Evolutionary conservation across 441 rosid species (phyloP), one percentile per base, ranked within the genome.

Genomic region (Theobroma grandiflorum): DNA sequence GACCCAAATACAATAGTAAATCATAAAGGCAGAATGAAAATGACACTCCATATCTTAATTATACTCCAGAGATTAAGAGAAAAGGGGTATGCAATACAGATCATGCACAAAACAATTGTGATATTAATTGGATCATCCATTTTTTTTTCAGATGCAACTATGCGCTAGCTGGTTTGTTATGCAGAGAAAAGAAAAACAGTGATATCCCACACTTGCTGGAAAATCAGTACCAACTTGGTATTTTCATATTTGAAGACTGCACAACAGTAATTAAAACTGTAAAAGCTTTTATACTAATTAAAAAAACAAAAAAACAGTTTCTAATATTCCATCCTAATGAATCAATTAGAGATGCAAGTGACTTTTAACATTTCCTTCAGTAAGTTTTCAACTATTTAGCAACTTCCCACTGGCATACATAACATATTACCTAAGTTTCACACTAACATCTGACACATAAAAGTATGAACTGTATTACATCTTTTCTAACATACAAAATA

Each of bases 171-270:
- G 31, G 53, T 11, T 42, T 6, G 7, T 67, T 47, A 14, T 47
- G 58, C 74, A 47, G 10, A 70, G 74, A 70, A 43, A 69, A 70
- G 58, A 71, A 49, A 71, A 37, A 59, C 22, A 8, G 20, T 49
- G 35, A 49, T 22, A 22, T 22, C 20, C 10, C 57, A 20, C 37
- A 68, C 31, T 45, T 49, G 49, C 59, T 1, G 59, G 12, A 12
- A 71, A 71, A 22, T 26, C 11, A 45, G 2, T 14, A 71, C 20
- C 4, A 49, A 31, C 11, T 31, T 31, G 14, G n/a, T 49, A 26
- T 49, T 31, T n/a, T 38, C 77, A 42, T 8, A 38, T 31, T 18
- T 52, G 38, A 33, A 2, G 49, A 72, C 47, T 35, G 26, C 16
- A 18, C 49, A 42, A n/a, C 52, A 15, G 61, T 52, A 16, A 52